phyloP scores from a whole-genome alignment of 1,284 basidiomycete genomes.

The Fomitopsis pinicola region DNA sequence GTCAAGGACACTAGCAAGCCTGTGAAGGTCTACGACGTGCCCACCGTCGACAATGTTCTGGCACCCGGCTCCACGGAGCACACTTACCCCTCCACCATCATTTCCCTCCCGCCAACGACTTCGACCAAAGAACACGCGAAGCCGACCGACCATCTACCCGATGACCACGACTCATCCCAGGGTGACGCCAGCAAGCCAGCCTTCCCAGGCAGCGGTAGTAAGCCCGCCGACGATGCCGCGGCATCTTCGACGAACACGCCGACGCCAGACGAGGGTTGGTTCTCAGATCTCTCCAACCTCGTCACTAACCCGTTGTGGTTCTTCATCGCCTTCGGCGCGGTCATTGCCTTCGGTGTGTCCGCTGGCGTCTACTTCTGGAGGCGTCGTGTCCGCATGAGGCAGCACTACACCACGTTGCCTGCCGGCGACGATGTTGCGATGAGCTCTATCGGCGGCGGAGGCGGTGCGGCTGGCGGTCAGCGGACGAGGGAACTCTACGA shows the following conservation, averaged over 20 bases:
- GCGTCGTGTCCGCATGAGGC: conserved; percentile 46
- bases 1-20: conserved; percentile 64
- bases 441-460: conserved; percentile 41
- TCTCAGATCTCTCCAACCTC: conserved; percentile 76
- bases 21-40: conserved; percentile 63
- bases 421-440: conserved; percentile 72
- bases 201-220: conserved; percentile 37
- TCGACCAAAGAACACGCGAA: conserved; percentile 62
- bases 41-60: conserved; percentile 50
- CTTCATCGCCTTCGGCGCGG: conserved; percentile 69
- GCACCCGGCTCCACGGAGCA: conserved; percentile 41
- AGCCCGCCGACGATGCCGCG: conserved; percentile 27
- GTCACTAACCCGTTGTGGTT: conserved; percentile 82
- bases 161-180: conserved; percentile 70
- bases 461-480: conserved; percentile 30
- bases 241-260: conserved; percentile 36
- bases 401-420: conserved; percentile 67
- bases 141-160: conserved; percentile 86
- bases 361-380: conserved; percentile 69
- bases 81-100: conserved; percentile 30
- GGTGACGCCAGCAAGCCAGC: conserved; percentile 70
- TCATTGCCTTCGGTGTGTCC: conserved; percentile 66
- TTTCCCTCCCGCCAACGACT: conserved; percentile 29
- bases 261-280: conserved; percentile 83
- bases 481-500: conserved; percentile 86